Percentiles rank a stretch among this genome's conserved stretches.
phyloP scores from a whole-genome alignment of 202 grass and related monocot species.

The Saccharum hybrid region DNA sequence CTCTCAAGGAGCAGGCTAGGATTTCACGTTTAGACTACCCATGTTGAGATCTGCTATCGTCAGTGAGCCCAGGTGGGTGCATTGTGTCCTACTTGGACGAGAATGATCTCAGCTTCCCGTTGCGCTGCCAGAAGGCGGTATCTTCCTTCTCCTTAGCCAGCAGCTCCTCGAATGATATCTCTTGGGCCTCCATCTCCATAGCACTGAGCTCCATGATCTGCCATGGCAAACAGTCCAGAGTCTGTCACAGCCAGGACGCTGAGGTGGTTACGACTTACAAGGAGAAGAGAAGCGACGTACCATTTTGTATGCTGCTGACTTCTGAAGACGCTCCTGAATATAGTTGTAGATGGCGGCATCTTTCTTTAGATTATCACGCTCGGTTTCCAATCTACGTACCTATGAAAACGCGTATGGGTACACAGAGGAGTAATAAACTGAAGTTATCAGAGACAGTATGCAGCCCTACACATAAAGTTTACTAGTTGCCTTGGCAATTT shows the following conservation, averaged over 20 bases:
- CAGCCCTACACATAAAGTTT: not conserved
- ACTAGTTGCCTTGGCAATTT: not conserved
- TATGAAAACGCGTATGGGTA: constrained; percentile 19
- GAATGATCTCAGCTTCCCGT: constrained; percentile 64
- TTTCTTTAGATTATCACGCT: constrained; percentile 76
- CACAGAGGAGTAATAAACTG: constrained; percentile 2
- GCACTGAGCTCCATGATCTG: constrained; percentile 68
- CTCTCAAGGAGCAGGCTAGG: not conserved
- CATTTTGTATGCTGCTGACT: constrained; percentile 72
- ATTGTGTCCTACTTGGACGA: constrained; percentile 44
- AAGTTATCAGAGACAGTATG: constrained; percentile 12
- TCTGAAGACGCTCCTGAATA: constrained; percentile 69
- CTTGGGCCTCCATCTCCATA: constrained; percentile 50
- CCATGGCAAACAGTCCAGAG: constrained; percentile 14
- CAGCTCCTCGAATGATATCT: constrained; percentile 91
- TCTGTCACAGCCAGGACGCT: not conserved
- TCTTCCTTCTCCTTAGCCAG: constrained; percentile 94
- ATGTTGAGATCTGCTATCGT: constrained; percentile 1
- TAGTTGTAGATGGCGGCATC: constrained; percentile 75
- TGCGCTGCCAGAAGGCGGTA: constrained; percentile 76
- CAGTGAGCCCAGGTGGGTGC: not conserved
- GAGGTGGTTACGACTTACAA: not conserved
- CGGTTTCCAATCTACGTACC: constrained; percentile 75
- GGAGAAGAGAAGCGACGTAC: constrained; percentile 38
- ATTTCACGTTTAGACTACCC: not conserved